These are phyloP conservation scores for Teunomyces gatunensis DNA, from an alignment of 805 yeast genomes.

Conservation along the genomic window DNA sequence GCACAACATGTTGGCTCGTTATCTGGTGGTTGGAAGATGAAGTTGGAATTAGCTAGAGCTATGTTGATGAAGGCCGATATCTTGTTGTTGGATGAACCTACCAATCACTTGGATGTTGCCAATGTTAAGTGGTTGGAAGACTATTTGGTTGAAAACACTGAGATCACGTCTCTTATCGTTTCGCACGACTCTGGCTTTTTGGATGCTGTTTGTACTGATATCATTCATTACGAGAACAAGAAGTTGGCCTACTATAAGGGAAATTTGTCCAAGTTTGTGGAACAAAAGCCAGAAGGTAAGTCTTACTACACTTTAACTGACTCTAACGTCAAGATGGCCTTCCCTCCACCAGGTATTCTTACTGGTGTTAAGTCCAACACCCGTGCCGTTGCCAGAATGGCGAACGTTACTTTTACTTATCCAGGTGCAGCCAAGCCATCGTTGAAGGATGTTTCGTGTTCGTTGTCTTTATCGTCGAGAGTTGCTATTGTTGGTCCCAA, in stretches of 20 bases:
- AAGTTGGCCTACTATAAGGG: conserved; percentile 95
- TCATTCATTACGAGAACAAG: conserved; percentile 93
- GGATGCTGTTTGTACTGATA: conserved; percentile 94
- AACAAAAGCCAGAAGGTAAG: conserved; percentile 92
- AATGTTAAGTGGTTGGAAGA: conserved; percentile 94
- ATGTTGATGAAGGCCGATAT: conserved; percentile 98
- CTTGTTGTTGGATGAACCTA: conserved; percentile 92
- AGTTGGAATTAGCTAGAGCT: conserved; percentile 96
- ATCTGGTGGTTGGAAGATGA: conserved; percentile 99
- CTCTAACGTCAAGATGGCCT: conserved; percentile 90
- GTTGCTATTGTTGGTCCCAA: conserved; percentile 96
- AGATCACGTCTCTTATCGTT: conserved; percentile 91
- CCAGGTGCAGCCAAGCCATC: conserved; percentile 90
- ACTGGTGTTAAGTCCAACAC: conserved; percentile 97
- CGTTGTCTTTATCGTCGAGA: conserved; percentile 93
- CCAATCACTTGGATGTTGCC: conserved; percentile 93
- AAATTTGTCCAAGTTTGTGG: conserved; percentile 87
- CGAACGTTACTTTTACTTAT: conserved; percentile 80
- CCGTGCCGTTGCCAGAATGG: conserved; percentile 86
- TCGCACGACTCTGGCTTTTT: conserved; percentile 97
- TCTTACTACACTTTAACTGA: conserved; percentile 93
- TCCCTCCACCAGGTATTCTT: conserved; percentile 97
- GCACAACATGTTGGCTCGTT: conserved; percentile 89
- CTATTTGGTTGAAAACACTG: conserved; percentile 74
- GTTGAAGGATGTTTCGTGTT: conserved; percentile 73